phyloP scores from a whole-genome alignment of 73 alveolate genomes.

The Paraurostyla sp. region DNA sequence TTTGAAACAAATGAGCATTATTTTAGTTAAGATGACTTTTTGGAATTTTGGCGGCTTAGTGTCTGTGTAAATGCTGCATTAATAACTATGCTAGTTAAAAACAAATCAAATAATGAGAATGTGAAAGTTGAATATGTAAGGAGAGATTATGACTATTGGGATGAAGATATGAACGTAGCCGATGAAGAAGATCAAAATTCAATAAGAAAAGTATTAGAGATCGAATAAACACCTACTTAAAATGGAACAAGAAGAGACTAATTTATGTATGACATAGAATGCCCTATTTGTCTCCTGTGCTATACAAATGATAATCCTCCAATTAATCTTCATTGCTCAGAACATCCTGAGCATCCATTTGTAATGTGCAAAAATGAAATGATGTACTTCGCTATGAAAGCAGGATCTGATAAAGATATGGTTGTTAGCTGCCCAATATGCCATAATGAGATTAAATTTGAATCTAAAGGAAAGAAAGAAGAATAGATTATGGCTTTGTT shows the following conservation, averaged over 20 bases:
- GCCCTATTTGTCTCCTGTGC: slow-evolving; percentile 51
- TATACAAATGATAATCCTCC: slow-evolving; percentile 58
- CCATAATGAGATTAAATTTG: neutral
- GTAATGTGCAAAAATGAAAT: slow-evolving; percentile 49
- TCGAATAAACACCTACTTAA: neutral
- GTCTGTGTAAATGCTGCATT: slow-evolving; percentile 44
- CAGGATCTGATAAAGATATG: slow-evolving; percentile 44
- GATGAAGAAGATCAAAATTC: neutral
- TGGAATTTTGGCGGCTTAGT: neutral
- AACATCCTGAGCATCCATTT: slow-evolving; percentile 46
- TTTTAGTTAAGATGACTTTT: neutral
- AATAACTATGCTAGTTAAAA: neutral
- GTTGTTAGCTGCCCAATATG: slow-evolving; percentile 52
- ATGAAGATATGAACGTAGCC: neutral
- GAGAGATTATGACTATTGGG: slow-evolving; percentile 29
- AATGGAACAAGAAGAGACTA: neutral
- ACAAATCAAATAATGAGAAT: neutral
- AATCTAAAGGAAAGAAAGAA: slow-evolving; percentile 45
- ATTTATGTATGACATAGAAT: slow-evolving; percentile 39
- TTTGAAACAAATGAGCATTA: neutral
- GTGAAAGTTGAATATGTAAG: too few species aligned
- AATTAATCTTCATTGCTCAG: slow-evolving; percentile 14
- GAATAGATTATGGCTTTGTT: slow-evolving; percentile 8
- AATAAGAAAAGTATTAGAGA: neutral
- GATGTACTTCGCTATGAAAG: slow-evolving; percentile 58